phyloP scores from a whole-genome alignment of 2,329 filamentous ascomycete genomes.

The Claviceps purpurea region DNA sequence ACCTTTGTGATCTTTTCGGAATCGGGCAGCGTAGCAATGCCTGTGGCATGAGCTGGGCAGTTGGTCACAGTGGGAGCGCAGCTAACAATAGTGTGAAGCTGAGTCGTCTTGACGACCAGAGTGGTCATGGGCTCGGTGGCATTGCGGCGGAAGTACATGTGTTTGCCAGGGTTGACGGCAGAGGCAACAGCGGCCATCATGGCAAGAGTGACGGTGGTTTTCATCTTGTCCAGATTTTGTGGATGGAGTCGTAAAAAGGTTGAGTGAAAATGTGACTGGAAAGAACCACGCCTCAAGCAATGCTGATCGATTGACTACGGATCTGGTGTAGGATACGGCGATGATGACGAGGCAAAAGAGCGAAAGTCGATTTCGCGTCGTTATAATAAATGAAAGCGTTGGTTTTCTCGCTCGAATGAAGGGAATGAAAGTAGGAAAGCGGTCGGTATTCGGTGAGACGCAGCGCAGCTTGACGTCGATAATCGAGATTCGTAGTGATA shows the following conservation, averaged over 20 bases:
- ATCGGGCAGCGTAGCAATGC: slow-evolving; percentile 22
- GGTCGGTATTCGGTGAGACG: slow-evolving; percentile 7
- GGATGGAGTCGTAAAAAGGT: neutral
- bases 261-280: neutral
- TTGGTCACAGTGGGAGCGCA: slow-evolving; percentile 44
- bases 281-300: neutral
- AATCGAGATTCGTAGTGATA: slow-evolving; percentile 6
- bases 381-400: slow-evolving; percentile 13
- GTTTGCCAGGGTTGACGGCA: slow-evolving; percentile 22
- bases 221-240: slow-evolving; percentile 27
- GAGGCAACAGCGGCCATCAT: slow-evolving; percentile 32
- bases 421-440: slow-evolving; percentile 11
- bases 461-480: slow-evolving; percentile 7
- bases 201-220: slow-evolving; percentile 30
- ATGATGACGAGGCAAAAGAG: slow-evolving; percentile 6
- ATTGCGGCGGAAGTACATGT: slow-evolving; percentile 19
- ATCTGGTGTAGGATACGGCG: neutral
- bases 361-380: slow-evolving; percentile 21
- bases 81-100: slow-evolving; percentile 43
- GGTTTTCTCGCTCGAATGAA: slow-evolving; percentile 19
- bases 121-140: slow-evolving; percentile 20
- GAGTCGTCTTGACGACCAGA: slow-evolving; percentile 37
- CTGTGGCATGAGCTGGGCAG: slow-evolving; percentile 30
- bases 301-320: neutral
- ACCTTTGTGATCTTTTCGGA: slow-evolving; percentile 19